phyloP scores from a whole-genome alignment of 2,329 filamentous ascomycete genomes.

The Cytospora piceicola region DNA sequence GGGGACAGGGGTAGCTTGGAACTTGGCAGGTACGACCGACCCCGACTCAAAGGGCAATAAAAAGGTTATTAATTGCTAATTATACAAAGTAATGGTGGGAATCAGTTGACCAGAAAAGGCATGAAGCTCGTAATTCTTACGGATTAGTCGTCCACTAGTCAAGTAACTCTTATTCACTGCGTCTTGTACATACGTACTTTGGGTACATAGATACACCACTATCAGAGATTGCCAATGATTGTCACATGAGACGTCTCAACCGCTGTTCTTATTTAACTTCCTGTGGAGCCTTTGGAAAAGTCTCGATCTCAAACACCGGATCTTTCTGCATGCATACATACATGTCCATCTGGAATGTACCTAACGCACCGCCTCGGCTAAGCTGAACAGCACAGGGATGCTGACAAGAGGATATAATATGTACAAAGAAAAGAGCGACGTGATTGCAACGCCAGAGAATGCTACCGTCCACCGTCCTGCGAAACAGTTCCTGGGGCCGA shows the following conservation, averaged over 20 bases:
- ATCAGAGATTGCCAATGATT: neutral
- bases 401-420: neutral
- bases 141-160: neutral
- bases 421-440: neutral
- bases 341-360: neutral
- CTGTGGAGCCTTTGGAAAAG: neutral
- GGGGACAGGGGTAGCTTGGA: slow-evolving; percentile 28
- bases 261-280: neutral
- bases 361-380: neutral
- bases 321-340: neutral
- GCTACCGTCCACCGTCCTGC: neutral
- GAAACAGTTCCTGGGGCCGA: neutral
- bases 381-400: neutral
- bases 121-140: neutral
- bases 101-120: neutral
- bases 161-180: too few relatives aligned
- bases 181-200: too few relatives aligned
- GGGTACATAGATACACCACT: neutral
- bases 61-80: neutral
- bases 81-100: neutral
- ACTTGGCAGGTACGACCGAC: slow-evolving; percentile 1
- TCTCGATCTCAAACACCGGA: neutral
- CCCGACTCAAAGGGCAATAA: neutral
- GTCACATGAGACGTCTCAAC: neutral
- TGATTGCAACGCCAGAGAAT: neutral